These are phyloP conservation scores for Akanthomyces uredinophilus DNA, from an alignment of 2,329 filamentous ascomycete species.

Conservation along the genomic window DNA sequence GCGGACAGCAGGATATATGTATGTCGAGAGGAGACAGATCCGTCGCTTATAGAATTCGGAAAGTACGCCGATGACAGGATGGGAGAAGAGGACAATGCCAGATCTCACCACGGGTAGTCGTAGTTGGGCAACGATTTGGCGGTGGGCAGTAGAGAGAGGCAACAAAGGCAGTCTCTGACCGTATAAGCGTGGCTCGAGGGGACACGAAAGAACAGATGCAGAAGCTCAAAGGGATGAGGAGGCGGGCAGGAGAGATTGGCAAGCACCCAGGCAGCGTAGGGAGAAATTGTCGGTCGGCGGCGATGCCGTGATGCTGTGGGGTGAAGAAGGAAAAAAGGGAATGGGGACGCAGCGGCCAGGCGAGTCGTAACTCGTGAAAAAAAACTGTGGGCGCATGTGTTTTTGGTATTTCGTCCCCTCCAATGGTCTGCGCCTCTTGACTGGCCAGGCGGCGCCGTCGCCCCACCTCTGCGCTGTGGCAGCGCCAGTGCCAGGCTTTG, in stretches of 20 bases:
- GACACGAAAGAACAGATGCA: conserved; percentile 15
- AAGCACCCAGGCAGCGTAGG: conserved; percentile 17
- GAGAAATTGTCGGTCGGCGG: conserved; percentile 20
- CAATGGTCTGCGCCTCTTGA: conserved; percentile 4
- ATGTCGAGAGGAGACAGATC: conserved; percentile 6
- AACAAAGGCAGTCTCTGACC: conserved; percentile 12
- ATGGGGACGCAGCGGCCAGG: conserved; percentile 21
- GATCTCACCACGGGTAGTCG: not conserved
- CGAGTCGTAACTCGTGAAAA: conserved; percentile 16
- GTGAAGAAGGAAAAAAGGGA: conserved; percentile 23
- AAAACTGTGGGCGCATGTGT: conserved; percentile 21
- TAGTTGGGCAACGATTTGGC: conserved; percentile 14
- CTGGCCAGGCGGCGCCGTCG: conserved; percentile 15
- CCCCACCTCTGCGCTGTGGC: conserved; percentile 2
- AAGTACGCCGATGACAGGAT: conserved; percentile 1
- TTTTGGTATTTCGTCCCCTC: conserved; percentile 16
- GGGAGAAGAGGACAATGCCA: conserved; percentile 9
- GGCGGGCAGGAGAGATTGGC: conserved; percentile 19
- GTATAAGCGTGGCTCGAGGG: conserved; percentile 11
- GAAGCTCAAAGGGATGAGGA: conserved; percentile 16
- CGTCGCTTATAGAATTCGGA: conserved; percentile 12
- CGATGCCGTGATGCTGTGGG: conserved; percentile 25
- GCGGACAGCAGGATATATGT: conserved; percentile 7
- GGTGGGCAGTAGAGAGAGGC: conserved; percentile 11
- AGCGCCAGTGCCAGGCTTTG: not conserved